These are phyloP conservation scores for Zopfia rhizophila DNA, from an alignment of 2,329 filamentous ascomycete species.

Conservation along the genomic window DNA sequence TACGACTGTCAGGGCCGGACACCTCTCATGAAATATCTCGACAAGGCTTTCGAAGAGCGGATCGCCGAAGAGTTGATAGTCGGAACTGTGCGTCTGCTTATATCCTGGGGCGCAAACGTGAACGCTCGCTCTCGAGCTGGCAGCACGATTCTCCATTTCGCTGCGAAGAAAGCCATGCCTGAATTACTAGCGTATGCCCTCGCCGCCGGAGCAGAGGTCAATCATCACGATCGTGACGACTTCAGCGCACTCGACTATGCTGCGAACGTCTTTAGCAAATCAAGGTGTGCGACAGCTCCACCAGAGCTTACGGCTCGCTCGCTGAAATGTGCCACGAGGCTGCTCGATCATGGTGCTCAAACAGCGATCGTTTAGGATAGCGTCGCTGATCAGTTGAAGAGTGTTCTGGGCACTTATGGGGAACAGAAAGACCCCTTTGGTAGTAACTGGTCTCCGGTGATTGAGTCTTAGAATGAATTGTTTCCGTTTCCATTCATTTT, in stretches of 20 bases:
- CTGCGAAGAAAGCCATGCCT: slow-evolving; percentile 2
- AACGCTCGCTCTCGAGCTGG: slow-evolving; percentile 11
- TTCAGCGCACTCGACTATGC: slow-evolving; percentile 7
- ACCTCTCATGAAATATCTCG: slow-evolving; percentile 3
- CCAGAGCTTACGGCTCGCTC: background rate
- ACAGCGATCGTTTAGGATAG: too few relatives aligned
- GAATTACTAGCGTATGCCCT: background rate
- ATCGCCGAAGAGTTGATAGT: background rate
- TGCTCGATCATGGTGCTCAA: slow-evolving; percentile 7
- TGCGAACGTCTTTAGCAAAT: slow-evolving; percentile 1
- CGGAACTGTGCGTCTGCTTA: background rate
- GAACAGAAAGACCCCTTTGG: too few relatives aligned
- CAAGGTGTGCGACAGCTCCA: background rate
- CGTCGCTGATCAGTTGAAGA: too few relatives aligned
- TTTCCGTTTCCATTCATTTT: too few relatives aligned
- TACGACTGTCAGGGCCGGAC: slow-evolving; percentile 7
- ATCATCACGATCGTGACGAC: background rate
- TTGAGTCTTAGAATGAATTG: too few relatives aligned
- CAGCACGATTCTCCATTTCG: slow-evolving; percentile 3
- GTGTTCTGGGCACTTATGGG: too few relatives aligned
- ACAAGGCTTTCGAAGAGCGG: background rate
- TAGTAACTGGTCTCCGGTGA: too few relatives aligned
- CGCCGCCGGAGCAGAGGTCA: background rate
- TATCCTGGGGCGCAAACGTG: background rate
- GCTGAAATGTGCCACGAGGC: background rate